Percentiles rank a stretch among this genome's conserved stretches.
These are phyloP conservation scores for Scheffersomyces lignosus DNA, from an alignment of 805 yeast species.

Conservation along the genomic window DNA sequence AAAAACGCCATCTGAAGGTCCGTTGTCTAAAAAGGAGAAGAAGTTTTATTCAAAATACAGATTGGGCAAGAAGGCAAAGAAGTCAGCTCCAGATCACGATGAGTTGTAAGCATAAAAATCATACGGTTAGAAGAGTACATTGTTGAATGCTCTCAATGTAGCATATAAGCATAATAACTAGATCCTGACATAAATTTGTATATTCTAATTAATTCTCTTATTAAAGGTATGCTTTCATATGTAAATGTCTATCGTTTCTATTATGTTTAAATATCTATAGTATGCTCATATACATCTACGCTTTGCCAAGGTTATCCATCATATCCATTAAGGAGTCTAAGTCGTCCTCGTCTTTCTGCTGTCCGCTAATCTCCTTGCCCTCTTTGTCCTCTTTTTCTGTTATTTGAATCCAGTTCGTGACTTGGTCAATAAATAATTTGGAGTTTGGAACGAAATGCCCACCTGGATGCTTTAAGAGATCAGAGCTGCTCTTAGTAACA, in stretches of 20 bases:
- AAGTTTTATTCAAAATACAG: constrained; percentile 30
- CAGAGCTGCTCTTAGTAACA: constrained; percentile 43
- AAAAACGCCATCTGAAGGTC: constrained; percentile 35
- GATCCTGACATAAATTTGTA: too few species aligned
- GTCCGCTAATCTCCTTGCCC: constrained; percentile 11
- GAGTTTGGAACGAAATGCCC: constrained; percentile 96
- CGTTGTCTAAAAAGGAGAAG: constrained; percentile 33
- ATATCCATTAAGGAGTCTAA: constrained; percentile 34
- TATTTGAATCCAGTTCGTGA: constrained; percentile 38
- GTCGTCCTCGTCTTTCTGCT: constrained; percentile 23
- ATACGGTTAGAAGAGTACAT: too few species aligned
- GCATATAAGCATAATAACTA: background rate
- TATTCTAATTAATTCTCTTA: too few species aligned
- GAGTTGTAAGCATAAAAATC: constrained; percentile 29
- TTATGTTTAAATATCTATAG: too few species aligned
- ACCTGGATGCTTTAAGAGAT: constrained; percentile 83
- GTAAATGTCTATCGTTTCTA: too few species aligned
- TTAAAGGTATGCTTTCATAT: too few species aligned
- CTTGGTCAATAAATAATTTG: constrained; percentile 46
- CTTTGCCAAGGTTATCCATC: constrained; percentile 35
- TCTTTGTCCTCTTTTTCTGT: constrained; percentile 12
- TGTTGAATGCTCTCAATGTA: too few species aligned
- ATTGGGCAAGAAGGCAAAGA: constrained; percentile 18
- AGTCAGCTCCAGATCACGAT: constrained; percentile 22
- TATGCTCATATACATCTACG: too few species aligned